Conservation (phyloP, 2,329 filamentous ascomycete genomes). For the Monosporascus sp. region DNA sequence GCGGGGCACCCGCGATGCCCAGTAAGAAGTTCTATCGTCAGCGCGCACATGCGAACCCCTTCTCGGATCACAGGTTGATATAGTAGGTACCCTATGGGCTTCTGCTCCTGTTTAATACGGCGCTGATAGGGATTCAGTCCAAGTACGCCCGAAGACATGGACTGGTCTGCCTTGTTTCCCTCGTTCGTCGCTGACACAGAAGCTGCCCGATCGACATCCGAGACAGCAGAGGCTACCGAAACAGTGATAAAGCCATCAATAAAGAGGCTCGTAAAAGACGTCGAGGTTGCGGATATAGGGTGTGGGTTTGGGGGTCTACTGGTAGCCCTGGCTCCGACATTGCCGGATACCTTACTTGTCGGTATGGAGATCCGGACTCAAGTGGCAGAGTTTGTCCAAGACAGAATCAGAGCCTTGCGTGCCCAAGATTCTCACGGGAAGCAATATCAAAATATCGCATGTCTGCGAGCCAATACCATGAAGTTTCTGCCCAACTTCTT, state of each 20-base stretch:
- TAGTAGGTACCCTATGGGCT: conserved; percentile 58
- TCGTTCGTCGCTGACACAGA: conserved; percentile 51
- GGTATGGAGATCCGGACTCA: conserved; percentile 90
- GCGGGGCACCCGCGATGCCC: conserved; percentile 60
- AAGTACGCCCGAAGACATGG: conserved; percentile 73
- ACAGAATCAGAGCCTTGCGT: conserved; percentile 78
- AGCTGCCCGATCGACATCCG: conserved; percentile 20
- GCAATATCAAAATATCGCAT: conserved; percentile 80
- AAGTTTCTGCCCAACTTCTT: conserved; percentile 99
- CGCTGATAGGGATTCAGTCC: conserved; percentile 52
- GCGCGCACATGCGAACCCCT: conserved; percentile 94
- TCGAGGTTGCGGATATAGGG: conserved; percentile 94
- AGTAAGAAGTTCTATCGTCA: conserved; percentile 97
- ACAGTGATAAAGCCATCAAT: conserved; percentile 9
- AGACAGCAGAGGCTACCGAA: conserved; percentile 11
- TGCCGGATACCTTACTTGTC: conserved; percentile 78
- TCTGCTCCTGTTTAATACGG: neutral
- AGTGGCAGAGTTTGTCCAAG: conserved; percentile 85
- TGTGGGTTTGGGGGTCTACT: conserved; percentile 93
- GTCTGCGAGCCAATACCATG: conserved; percentile 92
- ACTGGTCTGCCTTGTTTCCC: conserved; percentile 84
- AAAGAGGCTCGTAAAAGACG: conserved; percentile 54
- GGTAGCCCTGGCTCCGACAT: conserved; percentile 73
- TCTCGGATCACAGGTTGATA: conserved; percentile 83
- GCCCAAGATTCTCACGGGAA: conserved; percentile 49